phyloP scores from a whole-genome alignment of 768 basidiomycete genomes.

The Phaeotremella skinneri region DNA sequence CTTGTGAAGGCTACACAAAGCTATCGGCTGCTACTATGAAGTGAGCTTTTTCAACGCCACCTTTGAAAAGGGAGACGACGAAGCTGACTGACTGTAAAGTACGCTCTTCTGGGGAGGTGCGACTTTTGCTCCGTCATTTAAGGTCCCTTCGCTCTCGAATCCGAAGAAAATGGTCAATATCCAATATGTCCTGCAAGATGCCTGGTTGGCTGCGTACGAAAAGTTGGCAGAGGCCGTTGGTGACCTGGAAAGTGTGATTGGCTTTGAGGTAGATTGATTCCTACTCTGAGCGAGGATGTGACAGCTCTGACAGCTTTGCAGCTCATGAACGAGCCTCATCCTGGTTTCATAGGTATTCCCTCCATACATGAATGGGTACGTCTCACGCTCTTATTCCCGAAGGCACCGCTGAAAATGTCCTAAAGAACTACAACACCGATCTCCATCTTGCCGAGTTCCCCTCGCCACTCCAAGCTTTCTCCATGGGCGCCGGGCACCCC shows the following conservation, averaged over 20 bases:
- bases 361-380: conserved; percentile 70
- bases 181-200: conserved; percentile 77
- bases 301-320: conserved; percentile 42
- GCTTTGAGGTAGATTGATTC: conserved; percentile 70
- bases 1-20: conserved; percentile 69
- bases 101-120: conserved; percentile 94
- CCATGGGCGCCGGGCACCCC: conserved; percentile 84
- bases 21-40: conserved; percentile 90
- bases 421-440: conserved; percentile 82
- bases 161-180: conserved; percentile 61
- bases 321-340: conserved; percentile 94
- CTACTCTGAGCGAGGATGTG: background rate
- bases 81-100: conserved; percentile 52
- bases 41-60: conserved; percentile 12
- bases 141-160: conserved; percentile 47
- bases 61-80: background rate
- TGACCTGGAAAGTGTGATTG: conserved; percentile 73
- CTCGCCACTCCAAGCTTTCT: conserved; percentile 81
- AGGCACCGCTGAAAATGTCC: background rate
- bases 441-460: conserved; percentile 73
- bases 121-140: conserved; percentile 74
- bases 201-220: conserved; percentile 76
- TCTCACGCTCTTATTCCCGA: background rate
- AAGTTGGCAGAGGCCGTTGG: conserved; percentile 66
- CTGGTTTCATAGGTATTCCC: conserved; percentile 79